Evolutionary conservation across 805 yeast species (phyloP), one percentile per base, ranked within the genome.

Genomic region (Wickerhamiella parazyma): DNA sequence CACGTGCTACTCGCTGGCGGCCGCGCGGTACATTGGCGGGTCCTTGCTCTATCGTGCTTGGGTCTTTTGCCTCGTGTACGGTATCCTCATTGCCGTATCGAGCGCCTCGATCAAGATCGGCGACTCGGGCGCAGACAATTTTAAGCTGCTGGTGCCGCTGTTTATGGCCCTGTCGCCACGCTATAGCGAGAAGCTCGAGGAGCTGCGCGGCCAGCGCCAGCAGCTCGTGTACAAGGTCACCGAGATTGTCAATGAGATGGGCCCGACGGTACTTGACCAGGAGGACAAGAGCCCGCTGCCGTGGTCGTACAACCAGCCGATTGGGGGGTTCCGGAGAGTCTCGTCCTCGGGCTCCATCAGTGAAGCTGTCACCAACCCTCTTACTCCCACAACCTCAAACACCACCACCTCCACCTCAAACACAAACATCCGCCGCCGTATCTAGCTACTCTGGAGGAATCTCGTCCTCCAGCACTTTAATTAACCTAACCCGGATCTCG

Each of bases 31-130:
- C 47, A 55, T 61, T 3, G 59, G 48, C 48, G 65, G 61, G 45
- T 55, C 49, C 38, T 19, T 46, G 64, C 22, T 26, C 43, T 36
- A 36, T 16, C 26, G 22, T 37, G 14, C 17, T 5, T 36, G 41
- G 39, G 58, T 78, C 17, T 64, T 72, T 47, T 52, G 72, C 35
- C 62, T 71, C 52, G 61, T 78, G 19, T 82, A 83, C 60, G 52
- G 76, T n/a, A 61, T 75, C 18, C 78, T 91, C 43, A 84, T 65
- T 10, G 35, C 71, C 22, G 76, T 89, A 12, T 83, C 96, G 0
- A 89, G 83, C 55, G 77, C 94, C n/a, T 95, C 98, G 0, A 69
- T 91, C 51, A 69, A 84, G 21, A 76, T 85, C 46, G 97, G 98
- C 43, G 98, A 91, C 57, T 80, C 78, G 47, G 98, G 98, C 28